Percentiles rank a stretch among this genome's conserved stretches.
These are phyloP conservation scores for Naegleria fowleri DNA, from an alignment of 208 protist species.

Conservation along the genomic window DNA sequence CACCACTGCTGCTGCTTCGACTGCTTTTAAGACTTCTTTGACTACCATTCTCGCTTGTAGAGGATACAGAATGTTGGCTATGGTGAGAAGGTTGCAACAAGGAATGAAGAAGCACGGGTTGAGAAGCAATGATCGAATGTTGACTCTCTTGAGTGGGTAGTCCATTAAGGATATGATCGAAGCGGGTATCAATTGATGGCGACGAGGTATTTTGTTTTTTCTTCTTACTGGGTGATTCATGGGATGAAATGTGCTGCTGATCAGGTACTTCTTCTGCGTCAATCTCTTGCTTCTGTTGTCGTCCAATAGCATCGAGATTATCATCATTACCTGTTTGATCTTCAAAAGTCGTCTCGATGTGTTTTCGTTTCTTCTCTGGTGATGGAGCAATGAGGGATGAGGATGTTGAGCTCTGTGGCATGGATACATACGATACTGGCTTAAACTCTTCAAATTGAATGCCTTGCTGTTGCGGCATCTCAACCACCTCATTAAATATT, in stretches of 20 bases:
- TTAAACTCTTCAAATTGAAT: constrained; percentile 7
- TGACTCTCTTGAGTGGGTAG: neutral
- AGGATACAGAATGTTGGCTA: too few species aligned
- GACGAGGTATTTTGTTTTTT: neutral
- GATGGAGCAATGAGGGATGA: neutral
- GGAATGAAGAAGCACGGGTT: neutral
- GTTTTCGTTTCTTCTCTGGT: neutral
- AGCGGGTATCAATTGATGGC: neutral
- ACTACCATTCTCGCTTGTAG: too few species aligned
- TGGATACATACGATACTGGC: neutral
- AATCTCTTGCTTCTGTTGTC: too few species aligned
- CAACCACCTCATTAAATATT: neutral
- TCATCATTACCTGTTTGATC: neutral
- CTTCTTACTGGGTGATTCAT: neutral
- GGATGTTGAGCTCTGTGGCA: neutral
- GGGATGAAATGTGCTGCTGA: neutral
- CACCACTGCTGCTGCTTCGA: too few species aligned
- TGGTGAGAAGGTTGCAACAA: too few species aligned
- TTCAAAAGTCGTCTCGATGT: neutral
- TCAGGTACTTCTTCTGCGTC: too few species aligned
- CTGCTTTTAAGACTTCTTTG: too few species aligned
- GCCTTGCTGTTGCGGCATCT: neutral
- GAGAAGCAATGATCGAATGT: neutral
- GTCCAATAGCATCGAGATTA: too few species aligned
- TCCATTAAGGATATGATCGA: neutral